Evolutionary conservation across 441 rosid species (phyloP).

Genomic region (Biscutella auriculata): DNA sequence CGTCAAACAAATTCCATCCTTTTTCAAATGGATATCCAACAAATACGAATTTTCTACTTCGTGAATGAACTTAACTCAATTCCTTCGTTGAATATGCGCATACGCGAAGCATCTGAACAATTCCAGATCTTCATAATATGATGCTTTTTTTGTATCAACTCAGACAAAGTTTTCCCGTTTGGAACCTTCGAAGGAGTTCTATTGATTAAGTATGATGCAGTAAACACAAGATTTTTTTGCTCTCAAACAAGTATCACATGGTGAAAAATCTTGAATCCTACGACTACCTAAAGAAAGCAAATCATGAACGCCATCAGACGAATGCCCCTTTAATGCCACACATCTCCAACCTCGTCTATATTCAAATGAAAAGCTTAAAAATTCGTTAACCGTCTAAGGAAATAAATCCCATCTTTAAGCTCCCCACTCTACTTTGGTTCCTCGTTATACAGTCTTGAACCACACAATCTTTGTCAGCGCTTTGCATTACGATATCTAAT

Average conservation of each 20-base stretch:
- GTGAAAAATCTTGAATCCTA: background rate
- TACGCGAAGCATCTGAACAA: no score
- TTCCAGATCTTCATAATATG: no score
- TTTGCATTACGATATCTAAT: background rate
- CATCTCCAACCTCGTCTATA: background rate
- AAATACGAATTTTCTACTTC: no score
- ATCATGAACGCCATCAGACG: background rate
- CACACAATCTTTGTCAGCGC: background rate
- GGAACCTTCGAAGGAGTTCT: no score
- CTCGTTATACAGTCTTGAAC: background rate
- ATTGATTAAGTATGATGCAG: no score
- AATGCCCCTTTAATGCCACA: background rate
- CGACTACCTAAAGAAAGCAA: background rate
- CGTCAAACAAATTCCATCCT: no score
- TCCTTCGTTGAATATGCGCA: no score
- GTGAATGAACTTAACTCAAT: no score
- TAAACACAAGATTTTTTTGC: no score
- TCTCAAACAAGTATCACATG: background rate
- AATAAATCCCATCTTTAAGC: background rate
- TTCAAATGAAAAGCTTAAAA: background rate
- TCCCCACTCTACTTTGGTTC: background rate
- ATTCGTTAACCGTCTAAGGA: fast-evolving
- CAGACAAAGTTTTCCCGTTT: no score
- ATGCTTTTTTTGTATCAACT: no score
- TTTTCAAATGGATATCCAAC: no score